Evolutionary conservation across 2,329 filamentous ascomycete species (phyloP), one percentile per base, ranked within the genome.

Genomic region (Botryotinia convoluta): DNA sequence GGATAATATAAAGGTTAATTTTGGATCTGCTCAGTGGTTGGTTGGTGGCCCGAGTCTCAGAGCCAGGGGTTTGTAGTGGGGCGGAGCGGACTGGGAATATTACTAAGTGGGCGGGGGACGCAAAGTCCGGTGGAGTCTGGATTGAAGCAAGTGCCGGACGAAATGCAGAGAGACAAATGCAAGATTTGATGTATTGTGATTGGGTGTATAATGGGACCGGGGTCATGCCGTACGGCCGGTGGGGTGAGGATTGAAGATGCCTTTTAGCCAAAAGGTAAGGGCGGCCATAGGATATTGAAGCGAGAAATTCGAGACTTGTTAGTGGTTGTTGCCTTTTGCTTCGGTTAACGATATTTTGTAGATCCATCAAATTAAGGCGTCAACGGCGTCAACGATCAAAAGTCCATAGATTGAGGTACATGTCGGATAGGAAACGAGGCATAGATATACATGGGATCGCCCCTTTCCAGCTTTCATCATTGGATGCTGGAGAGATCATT

Each of bases 141-240:
- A 57, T 42, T 68, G 16, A 51, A 57, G 65, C 32, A 68, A 68
- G 65, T 68, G 48, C 48, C 65, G 65, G 45, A n/a, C 54, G 9
- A 68, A 57, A 57, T 68, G 65, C 45, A 68, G n/a, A 68, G n/a
- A 68, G 64, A 29, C 64, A 42, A 18, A 54, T 57, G 45, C 65
- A 42, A 20, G 35, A 29, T 57, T 61, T 32, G 4, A 61, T 9
- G 35, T 57, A 39, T 65, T 62, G 35, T 72, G 60, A 65, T 72
- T 67, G 69, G 60, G 69, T 67, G 20, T 63, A n/a, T 65, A 72
- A 72, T 72, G 60, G 48, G 59, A 57, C 69, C 69, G 69, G 69
- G 69, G 69, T 72, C 69, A 65, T 59, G 69, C 69, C 69, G 69
- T 54, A n/a, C 35, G 59, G 42, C 69, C 48, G 60, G 44, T 54